Base-by-base conservation (phyloP, 257 asterid genomes). In the Solanum sejunctum region DNA sequence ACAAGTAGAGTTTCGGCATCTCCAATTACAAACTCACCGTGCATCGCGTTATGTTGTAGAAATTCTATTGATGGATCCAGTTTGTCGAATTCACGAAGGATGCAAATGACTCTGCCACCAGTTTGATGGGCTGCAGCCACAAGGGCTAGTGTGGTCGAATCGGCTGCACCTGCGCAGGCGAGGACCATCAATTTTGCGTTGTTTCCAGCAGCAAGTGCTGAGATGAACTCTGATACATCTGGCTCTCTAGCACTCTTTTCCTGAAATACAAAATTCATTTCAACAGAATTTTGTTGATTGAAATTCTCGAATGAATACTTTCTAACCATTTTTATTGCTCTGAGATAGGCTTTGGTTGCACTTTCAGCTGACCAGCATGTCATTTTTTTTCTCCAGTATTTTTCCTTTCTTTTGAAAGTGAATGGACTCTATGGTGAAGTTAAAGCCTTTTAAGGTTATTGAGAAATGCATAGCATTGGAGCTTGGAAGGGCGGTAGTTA, bases 301-400 rank as follows among this genome's bases (percentile, higher is more conserved):
- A 28, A 28, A 28, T 28, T 28, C 28, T 28, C 28, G 2, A 28
- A 1, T 28, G 28, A 28, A 28, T 28, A 28, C 28, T 28, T 28
- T 28, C 28, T 1, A 28, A 90, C 97, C 93, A 93, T 90, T 91
- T 86, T 91, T 89, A 93, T 86, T 80, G 94, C 89, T 86, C 85
- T 90, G 67, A 93, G 91, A 79, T 90, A 93, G 12, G 97, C 97
- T 16, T 87, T 91, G 84, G 93, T 91, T 85, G 96, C 97, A 83
- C 92, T 91, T 89, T 93, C 97, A 78, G 95, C 93, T 82, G 96
- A 93, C 97, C 96, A 93, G 89, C 88, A 77, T 71, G 92, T 91
- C 97, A 92, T 93, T 55, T 87, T 75, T 32, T 84, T 41, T 5
- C 21, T 9, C 16, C 1, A n/a, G 15, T 26, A 47, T 12, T 18